Evolutionary conservation across 2,329 filamentous ascomycete species (phyloP), one percentile per base, ranked within the genome.

Genomic region (Dothistroma pini): DNA sequence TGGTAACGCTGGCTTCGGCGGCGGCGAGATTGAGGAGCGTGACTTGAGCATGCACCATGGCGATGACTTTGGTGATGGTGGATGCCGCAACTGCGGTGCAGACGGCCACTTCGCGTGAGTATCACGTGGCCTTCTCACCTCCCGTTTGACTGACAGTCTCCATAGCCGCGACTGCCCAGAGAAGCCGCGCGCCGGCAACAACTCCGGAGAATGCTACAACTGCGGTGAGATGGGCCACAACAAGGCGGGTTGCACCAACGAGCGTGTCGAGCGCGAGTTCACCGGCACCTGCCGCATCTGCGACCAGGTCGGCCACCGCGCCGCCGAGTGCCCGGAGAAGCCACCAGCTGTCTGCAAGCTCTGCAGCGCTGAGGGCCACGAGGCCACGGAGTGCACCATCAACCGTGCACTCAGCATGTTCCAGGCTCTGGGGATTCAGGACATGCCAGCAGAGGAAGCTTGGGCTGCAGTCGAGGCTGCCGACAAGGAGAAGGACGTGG

Each of bases 281-380:
- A 79, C 78, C 53, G 84, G 86, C 2, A 82, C 77, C 10, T 91
- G 88, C 76, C 83, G 83, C 63, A 77, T 83, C 72, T 86, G 84
- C 66, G 75, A 78, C 16, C 68, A 80, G 60, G 71, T 78, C 35
- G 84, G 84, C 21, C 84, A 87, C 64, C 77, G 84, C 68, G 77
- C 82, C 56, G 80, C 82, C 21, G 85, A 89, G 56, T 92, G 89
- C 65, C 87, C 87, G 1, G 75, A 81, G 1, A 84, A 83, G 63
- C 80, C 81, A 7, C 78, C 86, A 1, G 75, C 76, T 68, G 63
- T 80, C 9, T 90, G 87, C 75, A 79, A 79, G 54, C 86, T 88
- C 69, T 90, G 88, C 69, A 67, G 81, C 32, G 74, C 85, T 65
- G 81, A 84, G 69, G 86, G 86, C 31, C 70, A 90, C 69, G 69